Evolutionary conservation across 2,329 filamentous ascomycete species (phyloP), one percentile per base, ranked within the genome.

Genomic region (Colletotrichum scovillei): DNA sequence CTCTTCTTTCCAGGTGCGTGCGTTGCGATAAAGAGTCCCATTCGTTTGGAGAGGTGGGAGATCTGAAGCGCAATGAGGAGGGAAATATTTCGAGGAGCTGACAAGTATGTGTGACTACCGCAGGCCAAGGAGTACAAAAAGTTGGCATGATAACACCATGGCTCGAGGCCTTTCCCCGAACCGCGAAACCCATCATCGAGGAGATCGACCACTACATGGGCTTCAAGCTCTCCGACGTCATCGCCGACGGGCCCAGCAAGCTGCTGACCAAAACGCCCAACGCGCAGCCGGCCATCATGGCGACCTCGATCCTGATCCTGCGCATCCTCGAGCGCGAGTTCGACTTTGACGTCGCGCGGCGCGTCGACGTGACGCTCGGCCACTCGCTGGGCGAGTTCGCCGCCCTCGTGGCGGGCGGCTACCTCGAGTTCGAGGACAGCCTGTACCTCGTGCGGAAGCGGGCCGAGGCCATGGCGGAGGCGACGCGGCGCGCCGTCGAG

Each of bases 241-340:
- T 98, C 77, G 91, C 92, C 73, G 87, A 94, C 32, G 95, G 96
- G 0, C 94, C 96, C 1, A 94, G 93, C 77, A 91, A 90, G 69
- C 84, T 88, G 64, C 90, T 98, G 69, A 97, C 94, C 53, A 89
- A 91, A 70, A 98, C 96, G 5, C 91, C 93, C 76, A 95, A 97
- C 80, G 94, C 96, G 4, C 96, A 98, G 82, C 96, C 96, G 1
- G 95, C 96, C 78, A 98, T 98, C 82, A 97, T 98, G 95, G 94
- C 95, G 16, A 97, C 95, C 4, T 97, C 94, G 32, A 92, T 98
- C 79, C 89, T 98, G 72, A 97, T 98, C 79, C 88, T 98, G 67
- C 92, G 94, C 69, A 92, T 98, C 73, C 88, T 98, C 75, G 95
- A 98, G 84, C 86, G 90, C 74, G 94, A 98, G 76, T 98, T 96